Percentiles rank a stretch among this genome's conserved stretches.
phyloP scores from a whole-genome alignment of 2,329 filamentous ascomycete species.

The Keithomyces neogunnii region DNA sequence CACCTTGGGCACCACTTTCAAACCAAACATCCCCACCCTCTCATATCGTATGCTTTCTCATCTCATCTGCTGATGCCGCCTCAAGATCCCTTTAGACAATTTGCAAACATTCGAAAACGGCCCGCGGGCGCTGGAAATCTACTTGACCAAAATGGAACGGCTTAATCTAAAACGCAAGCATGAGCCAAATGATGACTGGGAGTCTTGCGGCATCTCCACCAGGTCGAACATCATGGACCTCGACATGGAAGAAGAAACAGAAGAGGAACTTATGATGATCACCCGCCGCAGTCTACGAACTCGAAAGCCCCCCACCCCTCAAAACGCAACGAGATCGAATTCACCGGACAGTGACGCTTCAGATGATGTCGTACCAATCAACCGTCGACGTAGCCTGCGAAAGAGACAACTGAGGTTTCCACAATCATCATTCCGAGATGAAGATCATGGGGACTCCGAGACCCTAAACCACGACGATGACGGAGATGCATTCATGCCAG shows the following conservation, averaged over 20 bases:
- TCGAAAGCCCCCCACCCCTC: not conserved
- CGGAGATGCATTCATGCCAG: slow-evolving; percentile 22
- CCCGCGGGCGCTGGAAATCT: slow-evolving; percentile 16
- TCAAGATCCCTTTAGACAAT: slow-evolving; percentile 21
- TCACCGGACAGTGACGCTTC: slow-evolving; percentile 1
- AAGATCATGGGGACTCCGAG: not conserved
- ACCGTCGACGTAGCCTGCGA: slow-evolving; percentile 9
- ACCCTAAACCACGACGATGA: slow-evolving; percentile 21
- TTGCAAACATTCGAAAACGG: slow-evolving; percentile 25
- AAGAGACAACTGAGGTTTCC: slow-evolving; percentile 2
- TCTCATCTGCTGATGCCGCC: slow-evolving; percentile 10
- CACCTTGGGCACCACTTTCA: not conserved
- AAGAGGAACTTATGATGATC: slow-evolving; percentile 5
- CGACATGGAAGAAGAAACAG: slow-evolving; percentile 15
- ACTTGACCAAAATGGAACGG: slow-evolving; percentile 12
- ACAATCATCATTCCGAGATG: not conserved
- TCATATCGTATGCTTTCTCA: not conserved
- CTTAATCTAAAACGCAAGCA: slow-evolving; percentile 23
- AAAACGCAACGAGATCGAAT: slow-evolving; percentile 6
- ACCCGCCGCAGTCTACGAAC: not conserved
- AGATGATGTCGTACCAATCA: slow-evolving; percentile 4
- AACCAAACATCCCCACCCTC: not conserved
- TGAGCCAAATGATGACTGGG: slow-evolving; percentile 18
- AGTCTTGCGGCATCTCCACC: slow-evolving; percentile 15
- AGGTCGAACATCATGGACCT: slow-evolving; percentile 19